Evolutionary conservation across 2,329 filamentous ascomycete species (phyloP).

Genomic region (Bipolaris oryzae): DNA sequence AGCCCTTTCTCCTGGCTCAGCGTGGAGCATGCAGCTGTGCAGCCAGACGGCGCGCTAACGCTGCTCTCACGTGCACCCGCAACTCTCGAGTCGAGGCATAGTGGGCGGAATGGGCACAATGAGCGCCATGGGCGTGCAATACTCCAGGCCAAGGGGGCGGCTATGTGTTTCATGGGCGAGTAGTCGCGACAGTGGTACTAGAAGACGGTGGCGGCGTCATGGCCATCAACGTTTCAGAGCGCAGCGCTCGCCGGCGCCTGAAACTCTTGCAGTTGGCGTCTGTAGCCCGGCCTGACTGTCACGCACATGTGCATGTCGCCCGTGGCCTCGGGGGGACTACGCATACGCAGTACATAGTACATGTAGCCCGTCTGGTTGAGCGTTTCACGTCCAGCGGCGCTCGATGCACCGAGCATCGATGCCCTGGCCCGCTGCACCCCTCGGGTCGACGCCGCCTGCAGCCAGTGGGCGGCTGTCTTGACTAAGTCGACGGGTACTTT

Average conservation of each 20-base stretch:
- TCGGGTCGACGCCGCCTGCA: slow-evolving; percentile 1
- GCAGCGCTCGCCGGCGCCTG: not conserved
- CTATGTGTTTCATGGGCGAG: slow-evolving; percentile 22
- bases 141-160: not conserved
- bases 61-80: slow-evolving; percentile 24
- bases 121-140: not conserved
- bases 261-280: slow-evolving; percentile 20
- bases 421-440: slow-evolving; percentile 11
- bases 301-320: too few species aligned
- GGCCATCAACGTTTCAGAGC: not conserved
- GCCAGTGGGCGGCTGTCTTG: not conserved
- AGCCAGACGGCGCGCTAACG: slow-evolving; percentile 20
- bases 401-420: not conserved
- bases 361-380: not conserved
- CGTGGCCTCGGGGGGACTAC: too few species aligned
- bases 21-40: slow-evolving; percentile 7
- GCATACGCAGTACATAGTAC: too few species aligned
- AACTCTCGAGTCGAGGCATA: not conserved
- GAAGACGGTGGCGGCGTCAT: not conserved
- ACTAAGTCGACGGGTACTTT: too few species aligned
- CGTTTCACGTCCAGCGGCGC: not conserved
- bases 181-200: slow-evolving; percentile 22
- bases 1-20: slow-evolving; percentile 21
- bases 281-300: not conserved
- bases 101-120: too few species aligned